Percentiles rank a stretch among this genome's conserved stretches.
Conservation (phyloP, 805 yeast genomes). For the Candida sonorensis region DNA sequence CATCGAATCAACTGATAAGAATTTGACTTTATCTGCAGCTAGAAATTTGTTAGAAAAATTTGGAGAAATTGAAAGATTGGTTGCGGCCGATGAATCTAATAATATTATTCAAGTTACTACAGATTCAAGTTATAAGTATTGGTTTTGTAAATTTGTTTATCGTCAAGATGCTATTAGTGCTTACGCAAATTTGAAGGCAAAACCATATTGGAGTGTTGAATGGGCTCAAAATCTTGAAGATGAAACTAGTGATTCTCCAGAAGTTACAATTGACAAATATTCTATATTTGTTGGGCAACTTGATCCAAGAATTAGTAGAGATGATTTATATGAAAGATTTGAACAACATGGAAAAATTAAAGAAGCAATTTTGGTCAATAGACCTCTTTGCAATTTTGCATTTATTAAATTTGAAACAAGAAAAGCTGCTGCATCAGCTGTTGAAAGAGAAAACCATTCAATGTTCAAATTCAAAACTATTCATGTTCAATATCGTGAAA, state of each 20-base stretch:
- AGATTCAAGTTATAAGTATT: constrained; percentile 23
- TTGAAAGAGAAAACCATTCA: constrained; percentile 79
- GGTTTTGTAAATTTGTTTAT: constrained; percentile 75
- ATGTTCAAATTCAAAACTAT: constrained; percentile 66
- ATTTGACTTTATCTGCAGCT: constrained; percentile 26
- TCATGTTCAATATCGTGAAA: constrained; percentile 79
- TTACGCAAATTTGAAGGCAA: constrained; percentile 58
- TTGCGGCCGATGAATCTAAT: constrained; percentile 33
- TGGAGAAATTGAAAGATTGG: constrained; percentile 73
- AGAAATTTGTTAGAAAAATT: constrained; percentile 36
- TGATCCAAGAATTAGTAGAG: constrained; percentile 45
- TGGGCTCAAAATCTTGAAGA: constrained; percentile 84
- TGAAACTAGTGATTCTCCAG: constrained; percentile 26
- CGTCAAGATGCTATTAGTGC: constrained; percentile 88
- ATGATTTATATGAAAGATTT: constrained; percentile 52
- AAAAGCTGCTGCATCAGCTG: constrained; percentile 78
- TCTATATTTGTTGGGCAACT: constrained; percentile 81
- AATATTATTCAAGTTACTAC: constrained; percentile 10
- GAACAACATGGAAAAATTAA: constrained; percentile 58
- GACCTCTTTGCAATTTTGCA: constrained; percentile 55
- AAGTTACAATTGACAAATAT: constrained; percentile 52
- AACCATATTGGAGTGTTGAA: constrained; percentile 53
- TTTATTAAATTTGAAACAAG: constrained; percentile 61
- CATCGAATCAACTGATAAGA: constrained; percentile 33
- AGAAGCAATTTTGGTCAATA: constrained; percentile 48